phyloP scores from a whole-genome alignment of 1,284 basidiomycete species.

The Cryptococcus deneoformans region DNA sequence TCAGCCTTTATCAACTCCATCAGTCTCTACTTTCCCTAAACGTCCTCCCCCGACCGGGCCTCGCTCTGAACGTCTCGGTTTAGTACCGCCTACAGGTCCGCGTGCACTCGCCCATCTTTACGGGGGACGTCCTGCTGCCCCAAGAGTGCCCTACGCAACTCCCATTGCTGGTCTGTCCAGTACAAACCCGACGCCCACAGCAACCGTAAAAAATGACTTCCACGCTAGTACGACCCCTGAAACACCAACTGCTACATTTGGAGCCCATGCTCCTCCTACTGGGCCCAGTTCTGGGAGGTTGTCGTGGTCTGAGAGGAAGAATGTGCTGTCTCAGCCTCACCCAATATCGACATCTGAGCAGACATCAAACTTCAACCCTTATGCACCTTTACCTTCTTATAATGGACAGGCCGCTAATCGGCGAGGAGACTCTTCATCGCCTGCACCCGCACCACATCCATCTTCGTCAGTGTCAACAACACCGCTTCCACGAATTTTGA shows the following conservation, averaged over 20 bases:
- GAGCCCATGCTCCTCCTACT: not conserved
- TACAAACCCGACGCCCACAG: not conserved
- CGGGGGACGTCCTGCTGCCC: not conserved
- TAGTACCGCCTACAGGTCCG: constrained; percentile 28
- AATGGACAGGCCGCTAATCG: not conserved
- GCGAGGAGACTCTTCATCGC: not conserved
- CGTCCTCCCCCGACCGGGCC: constrained; percentile 24
- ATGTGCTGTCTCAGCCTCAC: constrained; percentile 1
- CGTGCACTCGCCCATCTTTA: constrained; percentile 19
- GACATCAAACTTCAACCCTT: not conserved
- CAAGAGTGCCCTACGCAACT: not conserved
- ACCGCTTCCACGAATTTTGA: not conserved
- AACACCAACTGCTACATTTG: not conserved
- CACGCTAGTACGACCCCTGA: not conserved
- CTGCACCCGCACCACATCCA: not conserved
- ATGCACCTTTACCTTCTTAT: not conserved
- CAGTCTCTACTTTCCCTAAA: not conserved
- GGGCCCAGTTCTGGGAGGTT: constrained; percentile 6
- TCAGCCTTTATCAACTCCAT: not conserved
- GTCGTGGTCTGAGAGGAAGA: constrained; percentile 25
- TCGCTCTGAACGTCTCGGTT: constrained; percentile 21
- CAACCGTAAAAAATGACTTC: not conserved
- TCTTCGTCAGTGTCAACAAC: not conserved
- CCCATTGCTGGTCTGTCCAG: not conserved
- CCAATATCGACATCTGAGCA: not conserved